Evolutionary conservation across 495 filamentous ascomycete genomes (phyloP).

Genomic region (Lophiotrema nucula): DNA sequence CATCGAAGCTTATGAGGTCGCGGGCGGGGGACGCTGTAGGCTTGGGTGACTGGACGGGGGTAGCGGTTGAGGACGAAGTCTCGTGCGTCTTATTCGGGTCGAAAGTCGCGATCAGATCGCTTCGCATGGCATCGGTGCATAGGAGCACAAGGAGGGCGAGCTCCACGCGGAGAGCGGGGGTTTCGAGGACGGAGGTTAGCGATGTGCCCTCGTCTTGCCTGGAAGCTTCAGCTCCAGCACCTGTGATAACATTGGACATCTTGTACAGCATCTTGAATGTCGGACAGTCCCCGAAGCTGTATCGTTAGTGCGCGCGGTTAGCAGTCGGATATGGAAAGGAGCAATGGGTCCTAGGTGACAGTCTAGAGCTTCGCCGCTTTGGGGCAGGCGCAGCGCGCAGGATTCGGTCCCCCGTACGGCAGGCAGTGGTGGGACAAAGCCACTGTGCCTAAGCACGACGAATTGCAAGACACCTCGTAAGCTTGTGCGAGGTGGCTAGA

Average conservation of each 20-base stretch:
- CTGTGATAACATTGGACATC: conserved; percentile 26
- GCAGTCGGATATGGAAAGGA: neutral
- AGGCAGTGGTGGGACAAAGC: neutral
- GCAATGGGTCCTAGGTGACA: neutral
- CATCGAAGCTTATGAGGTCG: conserved; percentile 34
- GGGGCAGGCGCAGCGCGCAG: neutral
- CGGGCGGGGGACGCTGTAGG: conserved; percentile 1
- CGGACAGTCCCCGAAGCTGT: neutral
- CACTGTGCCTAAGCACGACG: neutral
- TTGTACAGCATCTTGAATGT: conserved; percentile 18
- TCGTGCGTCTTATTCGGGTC: conserved; percentile 40
- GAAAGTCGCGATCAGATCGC: conserved; percentile 38
- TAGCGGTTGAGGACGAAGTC: conserved; percentile 7
- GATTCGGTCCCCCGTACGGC: conserved; percentile 1
- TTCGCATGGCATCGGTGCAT: conserved; percentile 43
- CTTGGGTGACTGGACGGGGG: conserved; percentile 18
- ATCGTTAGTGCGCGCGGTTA: neutral
- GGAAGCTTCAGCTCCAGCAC: conserved; percentile 13
- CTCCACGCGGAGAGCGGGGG: conserved; percentile 38
- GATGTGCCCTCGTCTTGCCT: conserved; percentile 31
- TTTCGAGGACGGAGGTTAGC: conserved; percentile 41
- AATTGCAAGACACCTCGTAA: neutral
- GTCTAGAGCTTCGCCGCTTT: neutral
- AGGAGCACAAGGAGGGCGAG: conserved; percentile 43
- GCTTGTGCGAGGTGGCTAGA: neutral